These are phyloP conservation scores for Capsicum pubescens DNA, from an alignment of 257 asterid species.

Conservation along the genomic window DNA sequence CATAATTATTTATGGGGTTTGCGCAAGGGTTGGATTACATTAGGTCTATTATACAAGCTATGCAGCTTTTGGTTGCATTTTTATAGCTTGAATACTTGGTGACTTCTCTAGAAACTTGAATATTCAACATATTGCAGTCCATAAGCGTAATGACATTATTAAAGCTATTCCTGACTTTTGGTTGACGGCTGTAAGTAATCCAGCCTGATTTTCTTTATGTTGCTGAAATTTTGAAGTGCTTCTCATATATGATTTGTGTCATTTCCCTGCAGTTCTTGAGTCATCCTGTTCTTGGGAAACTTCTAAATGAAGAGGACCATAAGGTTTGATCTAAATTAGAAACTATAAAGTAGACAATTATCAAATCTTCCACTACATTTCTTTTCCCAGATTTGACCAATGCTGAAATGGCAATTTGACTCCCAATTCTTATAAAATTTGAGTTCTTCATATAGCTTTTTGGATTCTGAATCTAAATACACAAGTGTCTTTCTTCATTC, in stretches of 20 bases:
- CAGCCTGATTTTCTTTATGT: too few relatives aligned
- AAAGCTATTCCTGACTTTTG: too few relatives aligned
- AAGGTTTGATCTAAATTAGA: neutral
- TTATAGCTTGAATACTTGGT: neutral
- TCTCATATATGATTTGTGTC: too few relatives aligned
- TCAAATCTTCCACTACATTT: constrained; percentile 15
- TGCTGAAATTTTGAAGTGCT: too few relatives aligned
- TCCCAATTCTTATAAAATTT: neutral
- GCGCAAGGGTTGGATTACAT: neutral
- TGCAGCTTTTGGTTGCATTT: too few relatives aligned
- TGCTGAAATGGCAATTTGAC: neutral
- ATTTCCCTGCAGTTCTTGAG: too few relatives aligned
- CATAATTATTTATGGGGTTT: neutral
- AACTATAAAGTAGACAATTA: neutral
- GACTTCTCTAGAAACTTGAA: neutral
- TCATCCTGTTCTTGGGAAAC: constrained; percentile 55
- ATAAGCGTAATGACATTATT: constrained; percentile 12
- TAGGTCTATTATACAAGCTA: neutral
- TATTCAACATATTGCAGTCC: too few relatives aligned
- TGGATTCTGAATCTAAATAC: neutral
- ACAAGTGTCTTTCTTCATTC: constrained; percentile 12
- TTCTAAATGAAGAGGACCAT: constrained; percentile 90
- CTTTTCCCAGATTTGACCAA: neutral
- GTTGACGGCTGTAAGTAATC: too few relatives aligned
- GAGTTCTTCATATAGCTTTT: neutral